phyloP scores from a whole-genome alignment of 345 rosid genomes.

The Atalantia buxifolia region DNA sequence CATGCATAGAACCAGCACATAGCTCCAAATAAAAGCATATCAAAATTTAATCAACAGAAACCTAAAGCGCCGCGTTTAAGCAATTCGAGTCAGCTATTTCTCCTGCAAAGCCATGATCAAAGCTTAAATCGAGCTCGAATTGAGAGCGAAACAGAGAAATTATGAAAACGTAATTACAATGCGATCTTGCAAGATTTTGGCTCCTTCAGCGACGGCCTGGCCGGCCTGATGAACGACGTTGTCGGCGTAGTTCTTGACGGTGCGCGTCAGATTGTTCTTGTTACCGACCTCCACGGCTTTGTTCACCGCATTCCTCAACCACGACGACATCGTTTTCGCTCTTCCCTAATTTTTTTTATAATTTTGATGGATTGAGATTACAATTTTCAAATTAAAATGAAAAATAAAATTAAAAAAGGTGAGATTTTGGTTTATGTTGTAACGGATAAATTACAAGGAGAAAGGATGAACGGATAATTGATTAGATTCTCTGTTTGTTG shows the following conservation, averaged over 20 bases:
- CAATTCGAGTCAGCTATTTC: neutral
- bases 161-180: constrained; percentile 42
- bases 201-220: constrained; percentile 94
- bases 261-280: constrained; percentile 87
- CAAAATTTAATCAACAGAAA: neutral
- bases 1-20: neutral
- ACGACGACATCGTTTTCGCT: constrained; percentile 48
- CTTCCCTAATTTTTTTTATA: neutral
- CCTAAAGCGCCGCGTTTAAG: neutral
- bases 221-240: constrained; percentile 96
- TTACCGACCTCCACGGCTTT: constrained; percentile 97
- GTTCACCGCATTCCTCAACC: constrained; percentile 85
- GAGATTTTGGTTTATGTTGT: neutral
- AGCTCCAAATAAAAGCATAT: neutral
- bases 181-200: constrained; percentile 93
- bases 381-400: neutral
- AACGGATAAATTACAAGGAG: neutral
- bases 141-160: neutral
- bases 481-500: constrained; percentile 1
- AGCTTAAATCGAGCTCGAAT: neutral
- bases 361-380: neutral
- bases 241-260: constrained; percentile 88
- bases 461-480: neutral
- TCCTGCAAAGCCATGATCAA: neutral
- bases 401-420: neutral